Evolutionary conservation across 345 rosid genomes (phyloP), one percentile per base, ranked within the genome.

Genomic region (Anastatica hierochuntica): DNA sequence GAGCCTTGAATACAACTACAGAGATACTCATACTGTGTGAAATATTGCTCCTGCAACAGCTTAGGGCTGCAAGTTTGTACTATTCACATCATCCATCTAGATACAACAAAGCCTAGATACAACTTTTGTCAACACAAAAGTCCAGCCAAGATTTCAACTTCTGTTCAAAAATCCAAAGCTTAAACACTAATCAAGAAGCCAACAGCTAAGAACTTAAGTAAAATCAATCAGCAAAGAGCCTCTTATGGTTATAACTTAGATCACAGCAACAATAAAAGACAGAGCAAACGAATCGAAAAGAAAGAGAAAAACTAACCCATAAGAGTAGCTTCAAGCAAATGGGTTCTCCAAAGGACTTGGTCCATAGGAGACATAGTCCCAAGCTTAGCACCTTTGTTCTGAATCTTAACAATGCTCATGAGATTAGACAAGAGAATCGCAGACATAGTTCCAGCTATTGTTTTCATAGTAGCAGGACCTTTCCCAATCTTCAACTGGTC

Each of bases 281-380:
- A 24, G 43, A 11, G 17, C 27, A 14, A 45, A 16, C n/a, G n/a
- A n/a, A n/a, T n/a, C n/a, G 38, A 12, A 29, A 4, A 29, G 33
- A 5, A 41, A 34, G 16, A 33, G 26, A 43, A 14, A 49, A 27
- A 60, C 66, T 52, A 11, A 87, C 98, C 92, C 76, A 90, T 80
- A 27, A 90, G 84, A 12, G 96, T 81, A 65, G 98, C 98, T 73
- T 90, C 98, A 23, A 90, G 95, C 83, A 90, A 73, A 62, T 90
- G 96, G 8, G 95, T 87, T 72, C 98, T 82, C 98, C 96, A 90
- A 4, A 90, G 82, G 61, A 90, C 98, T 70, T 90, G 98, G 77
- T 90, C 96, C 98, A 84, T 87, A 11, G 98, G 98, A 12, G 98
- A 90, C 98, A 87, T 80, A 29, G 96, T 90, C 1, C 96, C 98